Percentiles rank a stretch among this genome's conserved stretches.
Evolutionary conservation across 495 filamentous ascomycete genomes (phyloP).

Genomic region (Trypethelium eluteriae): DNA sequence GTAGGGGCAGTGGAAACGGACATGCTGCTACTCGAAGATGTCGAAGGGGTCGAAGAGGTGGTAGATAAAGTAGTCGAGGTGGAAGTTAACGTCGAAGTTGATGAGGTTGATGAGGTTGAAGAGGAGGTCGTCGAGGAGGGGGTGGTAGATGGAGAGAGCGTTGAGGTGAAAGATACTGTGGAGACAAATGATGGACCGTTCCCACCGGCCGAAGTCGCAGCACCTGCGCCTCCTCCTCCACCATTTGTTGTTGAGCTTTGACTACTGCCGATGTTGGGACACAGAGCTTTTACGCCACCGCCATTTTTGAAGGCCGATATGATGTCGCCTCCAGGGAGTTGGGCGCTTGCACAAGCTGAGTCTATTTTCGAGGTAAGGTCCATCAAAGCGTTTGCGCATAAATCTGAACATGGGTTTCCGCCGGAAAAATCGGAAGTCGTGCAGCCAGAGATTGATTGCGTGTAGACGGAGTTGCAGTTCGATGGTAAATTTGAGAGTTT

Average conservation of each 20-base stretch:
- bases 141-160: neutral
- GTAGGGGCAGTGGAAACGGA: neutral
- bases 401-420: constrained; percentile 25
- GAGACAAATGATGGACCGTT: neutral
- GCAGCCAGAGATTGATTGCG: constrained; percentile 28
- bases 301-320: constrained; percentile 17
- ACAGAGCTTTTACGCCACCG: neutral
- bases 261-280: neutral
- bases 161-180: constrained; percentile 1
- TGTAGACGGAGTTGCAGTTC: constrained; percentile 23
- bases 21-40: neutral
- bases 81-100: neutral
- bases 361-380: constrained; percentile 23
- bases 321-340: constrained; percentile 15
- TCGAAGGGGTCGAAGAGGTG: neutral
- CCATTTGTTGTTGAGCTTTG: neutral
- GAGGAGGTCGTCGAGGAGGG: neutral
- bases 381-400: constrained; percentile 31
- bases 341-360: constrained; percentile 23
- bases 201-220: neutral
- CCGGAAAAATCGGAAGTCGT: constrained; percentile 29
- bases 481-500: constrained; percentile 15
- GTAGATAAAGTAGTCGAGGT: neutral
- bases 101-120: neutral
- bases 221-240: neutral